These are phyloP conservation scores for Tylopilus sp. DNA, from an alignment of 768 basidiomycete genomes.

Conservation along the genomic window DNA sequence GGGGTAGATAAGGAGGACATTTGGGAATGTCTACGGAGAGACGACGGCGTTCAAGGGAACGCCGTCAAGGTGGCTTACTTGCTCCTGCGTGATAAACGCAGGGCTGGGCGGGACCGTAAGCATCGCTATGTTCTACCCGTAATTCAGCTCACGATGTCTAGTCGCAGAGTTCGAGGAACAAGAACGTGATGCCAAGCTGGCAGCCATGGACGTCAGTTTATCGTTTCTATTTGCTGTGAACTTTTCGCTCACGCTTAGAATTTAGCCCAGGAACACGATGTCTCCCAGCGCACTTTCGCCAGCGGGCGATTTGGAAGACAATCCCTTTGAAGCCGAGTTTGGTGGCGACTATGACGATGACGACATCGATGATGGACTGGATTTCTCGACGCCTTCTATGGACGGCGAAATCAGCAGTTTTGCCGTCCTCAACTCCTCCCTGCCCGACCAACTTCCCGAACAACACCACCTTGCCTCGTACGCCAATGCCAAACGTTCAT, in stretches of 20 bases:
- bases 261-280: conserved; percentile 64
- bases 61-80: conserved; percentile 96
- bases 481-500: conserved; percentile 45
- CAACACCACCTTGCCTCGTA: conserved; percentile 73
- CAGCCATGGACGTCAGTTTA: conserved; percentile 73
- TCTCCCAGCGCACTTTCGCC: conserved; percentile 70
- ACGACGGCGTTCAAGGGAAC: conserved; percentile 85
- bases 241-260: conserved; percentile 3
- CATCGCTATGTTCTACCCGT: conserved; percentile 11
- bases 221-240: conserved; percentile 17
- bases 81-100: conserved; percentile 83
- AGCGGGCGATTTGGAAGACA: conserved; percentile 61
- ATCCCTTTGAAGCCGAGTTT: conserved; percentile 81
- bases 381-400: conserved; percentile 42
- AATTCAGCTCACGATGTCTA: conserved; percentile 30
- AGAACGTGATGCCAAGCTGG: conserved; percentile 77
- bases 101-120: conserved; percentile 83
- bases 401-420: conserved; percentile 55
- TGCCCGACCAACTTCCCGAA: conserved; percentile 59
- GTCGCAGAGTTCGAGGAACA: conserved; percentile 80
- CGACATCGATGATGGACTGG: conserved; percentile 53
- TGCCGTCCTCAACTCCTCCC: conserved; percentile 85
- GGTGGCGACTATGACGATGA: conserved; percentile 42
- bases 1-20: conserved; percentile 81
- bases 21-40: conserved; percentile 78